Evolutionary conservation across 805 yeast species (phyloP), one percentile per base, ranked within the genome.

Genomic region (Schwanniomyces pseudopolymorphus): DNA sequence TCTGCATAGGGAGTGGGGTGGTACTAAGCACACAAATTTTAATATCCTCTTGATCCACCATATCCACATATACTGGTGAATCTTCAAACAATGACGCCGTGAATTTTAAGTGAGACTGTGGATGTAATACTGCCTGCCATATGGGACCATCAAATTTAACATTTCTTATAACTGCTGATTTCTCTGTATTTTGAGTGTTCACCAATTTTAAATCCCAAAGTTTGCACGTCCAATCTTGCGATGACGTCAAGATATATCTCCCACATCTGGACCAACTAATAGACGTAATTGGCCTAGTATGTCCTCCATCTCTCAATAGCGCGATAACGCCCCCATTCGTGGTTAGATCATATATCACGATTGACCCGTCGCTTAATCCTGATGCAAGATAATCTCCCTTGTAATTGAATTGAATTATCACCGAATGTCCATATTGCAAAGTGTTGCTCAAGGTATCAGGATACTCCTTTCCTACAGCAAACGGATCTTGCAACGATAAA

Each of bases 321-420:
- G 79, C 74, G 5, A 89, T 70, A 2, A 82, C 78, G 16, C 69
- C 63, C 20, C 80, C 81, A 49, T 69, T 68, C 20, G 94, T 85
- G 55, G 85, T 88, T 56, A 80, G 74, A 61, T 89, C 96, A 53
- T 84, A 83, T 11, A 90, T 78, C 17, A 86, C 73, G 5, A 89
- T 79, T 0, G 84, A 70, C 0, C 97, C 97, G 60, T 85, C 86
- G 3, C 78, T 70, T 27, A 84, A 68, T 0, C 97, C 97, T 2
- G 87, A 78, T 0, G 96, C 96, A 4, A 90, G 64, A 59, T 91
- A 91, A 61, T 89, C 96, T 5, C 97, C 97, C 43, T 80, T 80
- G 6, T 77, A 67, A 55, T 82, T 87, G 69, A 82, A 87, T 59
- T 78, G 80, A 33, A 90, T 75, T 48, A 80, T 80, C 7, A 89